A percentile compares a stretch with the other conserved stretches of the same genome.
Conservation (phyloP, 106 monocot species). For the Acorus calamus region DNA sequence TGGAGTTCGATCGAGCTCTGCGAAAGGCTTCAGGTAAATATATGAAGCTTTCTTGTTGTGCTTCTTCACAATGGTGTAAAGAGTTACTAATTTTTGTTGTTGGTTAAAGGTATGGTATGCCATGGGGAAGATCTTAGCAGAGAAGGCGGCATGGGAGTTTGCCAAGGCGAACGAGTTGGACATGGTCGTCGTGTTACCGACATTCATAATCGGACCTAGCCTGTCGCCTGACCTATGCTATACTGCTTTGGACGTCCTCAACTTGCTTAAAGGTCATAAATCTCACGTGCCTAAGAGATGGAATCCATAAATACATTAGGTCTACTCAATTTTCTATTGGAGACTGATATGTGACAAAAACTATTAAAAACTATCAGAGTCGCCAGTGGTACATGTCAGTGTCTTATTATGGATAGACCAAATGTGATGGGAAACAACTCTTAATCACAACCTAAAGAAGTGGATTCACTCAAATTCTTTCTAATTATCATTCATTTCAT, state of each 20-base stretch:
- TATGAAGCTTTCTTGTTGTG: too few relatives aligned
- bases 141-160: constrained; percentile 87
- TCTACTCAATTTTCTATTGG: too few relatives aligned
- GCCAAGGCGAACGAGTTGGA: constrained; percentile 55
- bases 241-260: constrained; percentile 55
- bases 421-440: too few relatives aligned
- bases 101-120: constrained; percentile 55
- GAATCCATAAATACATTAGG: too few relatives aligned
- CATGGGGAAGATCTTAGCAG: constrained; percentile 56
- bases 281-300: too few relatives aligned
- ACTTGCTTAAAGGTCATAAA: constrained; percentile 44
- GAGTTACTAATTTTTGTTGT: not conserved
- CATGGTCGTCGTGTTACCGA: constrained; percentile 62
- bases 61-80: too few relatives aligned
- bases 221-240: constrained; percentile 33
- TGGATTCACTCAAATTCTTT: not conserved
- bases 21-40: constrained; percentile 38
- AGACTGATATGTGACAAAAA: too few relatives aligned
- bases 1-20: constrained; percentile 79
- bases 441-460: too few relatives aligned
- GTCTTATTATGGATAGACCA: too few relatives aligned
- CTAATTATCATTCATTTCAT: not conserved
- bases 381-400: too few relatives aligned
- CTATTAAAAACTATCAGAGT: too few relatives aligned
- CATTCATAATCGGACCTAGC: constrained; percentile 63